Percentiles rank a stretch among this genome's conserved stretches.
phyloP scores from a whole-genome alignment of 202 grass and related monocot genomes.

The Saccharum hybrid region DNA sequence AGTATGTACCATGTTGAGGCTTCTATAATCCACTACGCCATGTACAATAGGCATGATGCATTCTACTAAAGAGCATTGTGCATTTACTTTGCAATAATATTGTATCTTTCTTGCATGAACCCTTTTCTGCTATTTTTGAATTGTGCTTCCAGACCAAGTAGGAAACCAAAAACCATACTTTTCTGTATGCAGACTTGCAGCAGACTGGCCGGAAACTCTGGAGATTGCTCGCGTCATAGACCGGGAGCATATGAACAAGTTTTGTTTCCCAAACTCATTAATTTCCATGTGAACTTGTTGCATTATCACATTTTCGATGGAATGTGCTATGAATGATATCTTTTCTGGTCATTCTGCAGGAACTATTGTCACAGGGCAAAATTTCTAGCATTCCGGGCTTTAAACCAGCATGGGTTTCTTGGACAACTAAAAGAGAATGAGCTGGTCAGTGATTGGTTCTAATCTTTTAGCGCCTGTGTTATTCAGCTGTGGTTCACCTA shows the following conservation, averaged over 20 bases:
- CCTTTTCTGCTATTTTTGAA: not conserved
- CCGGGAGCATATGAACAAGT: too few species aligned
- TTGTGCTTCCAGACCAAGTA: constrained; percentile 17
- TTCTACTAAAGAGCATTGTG: too few species aligned
- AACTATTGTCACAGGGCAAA: constrained; percentile 75
- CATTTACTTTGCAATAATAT: too few species aligned
- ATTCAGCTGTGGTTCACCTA: not conserved
- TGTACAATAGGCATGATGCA: too few species aligned
- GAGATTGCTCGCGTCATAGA: constrained; percentile 57
- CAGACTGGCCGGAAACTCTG: constrained; percentile 85
- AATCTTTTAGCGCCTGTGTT: not conserved
- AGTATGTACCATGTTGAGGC: not conserved
- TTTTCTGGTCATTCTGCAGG: not conserved
- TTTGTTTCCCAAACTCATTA: too few species aligned
- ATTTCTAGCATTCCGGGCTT: constrained; percentile 79
- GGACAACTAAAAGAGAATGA: constrained; percentile 86
- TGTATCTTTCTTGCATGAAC: not conserved
- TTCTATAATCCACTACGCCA: too few species aligned
- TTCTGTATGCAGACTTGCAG: constrained; percentile 67
- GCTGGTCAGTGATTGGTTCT: constrained; percentile 63
- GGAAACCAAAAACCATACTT: constrained; percentile 37
- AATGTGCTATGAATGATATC: too few species aligned
- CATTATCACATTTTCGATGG: too few species aligned
- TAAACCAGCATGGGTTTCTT: constrained; percentile 90
- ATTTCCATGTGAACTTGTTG: too few species aligned